Evolutionary conservation across 768 basidiomycete species (phyloP), one percentile per base, ranked within the genome.

Genomic region (Mycena polygramma): DNA sequence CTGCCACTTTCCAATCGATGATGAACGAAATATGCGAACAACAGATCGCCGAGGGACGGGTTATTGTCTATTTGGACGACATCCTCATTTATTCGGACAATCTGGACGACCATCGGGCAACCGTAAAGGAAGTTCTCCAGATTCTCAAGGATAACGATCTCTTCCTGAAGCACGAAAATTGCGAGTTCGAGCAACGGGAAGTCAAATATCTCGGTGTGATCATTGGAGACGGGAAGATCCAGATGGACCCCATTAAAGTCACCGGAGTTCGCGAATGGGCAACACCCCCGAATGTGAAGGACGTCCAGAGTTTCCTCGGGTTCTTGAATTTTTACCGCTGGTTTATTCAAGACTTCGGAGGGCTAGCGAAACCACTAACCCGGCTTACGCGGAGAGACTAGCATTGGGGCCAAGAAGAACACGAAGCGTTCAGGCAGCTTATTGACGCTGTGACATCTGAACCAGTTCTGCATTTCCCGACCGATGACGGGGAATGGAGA

Each of bases 21-120:
- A 79, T 87, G 70, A 83, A 87, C 59, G 78, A 86, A 60, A 76
- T 86, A 20, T 78, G 84, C 66, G 57, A 78, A 83, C 7, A n/a
- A n/a, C 70, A 80, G 20, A 75, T 85, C 14, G 36, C 61, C 9
- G 67, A 73, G 46, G 39, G 39, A 13, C 41, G 57, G 19, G 76
- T 84, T 2, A 74, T 85, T 7, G 79, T 86, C 0, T 87, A 86
- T 66, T 66, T 85, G 20, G 83, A 86, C 59, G 78, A 85, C 65
- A 82, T 85, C 26, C 78, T 86, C 0, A 80, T 87, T 62, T 85
- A 77, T 73, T 80, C 82, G 1, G 62, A 78, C 0, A 73, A 65
- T 55, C 11, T 74, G 0, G 70, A 75, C 4, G 46, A 77, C 45
- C 81, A 81, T 41, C 37, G 68, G 0, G 1, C 63, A 41, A 41